Evolutionary conservation across 139 green algal genomes (phyloP).

Genomic region (Auxenochlorella protothecoides): DNA sequence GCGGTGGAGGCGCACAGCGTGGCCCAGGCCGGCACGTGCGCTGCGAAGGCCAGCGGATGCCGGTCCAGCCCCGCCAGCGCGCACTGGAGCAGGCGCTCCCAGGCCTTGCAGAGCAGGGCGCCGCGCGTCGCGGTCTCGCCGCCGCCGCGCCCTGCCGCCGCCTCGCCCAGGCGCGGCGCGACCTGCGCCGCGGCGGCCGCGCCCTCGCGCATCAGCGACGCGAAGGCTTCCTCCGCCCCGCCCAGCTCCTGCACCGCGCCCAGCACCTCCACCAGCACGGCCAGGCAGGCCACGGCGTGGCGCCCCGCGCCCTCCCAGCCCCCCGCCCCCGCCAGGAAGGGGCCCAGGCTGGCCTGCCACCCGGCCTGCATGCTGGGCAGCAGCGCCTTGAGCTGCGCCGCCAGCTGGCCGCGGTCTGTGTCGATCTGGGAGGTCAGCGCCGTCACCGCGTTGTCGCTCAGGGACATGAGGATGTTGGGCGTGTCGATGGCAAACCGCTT

Average conservation of each 20-base stretch:
- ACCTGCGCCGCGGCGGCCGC: not conserved
- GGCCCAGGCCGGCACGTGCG: slow-evolving; percentile 48
- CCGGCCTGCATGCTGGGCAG: slow-evolving; percentile 33
- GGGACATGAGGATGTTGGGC: not conserved
- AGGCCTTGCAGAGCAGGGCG: slow-evolving; percentile 16
- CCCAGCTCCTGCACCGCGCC: slow-evolving; percentile 27
- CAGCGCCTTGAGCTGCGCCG: slow-evolving; percentile 19
- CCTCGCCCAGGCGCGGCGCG: slow-evolving; percentile 1
- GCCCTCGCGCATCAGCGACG: not conserved
- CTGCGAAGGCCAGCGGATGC: slow-evolving; percentile 29
- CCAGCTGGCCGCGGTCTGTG: not conserved
- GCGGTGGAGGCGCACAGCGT: slow-evolving; percentile 39
- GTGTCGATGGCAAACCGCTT: slow-evolving; percentile 66
- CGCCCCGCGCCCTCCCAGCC: slow-evolving; percentile 30
- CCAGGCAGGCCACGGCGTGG: slow-evolving; percentile 29
- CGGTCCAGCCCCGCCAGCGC: slow-evolving; percentile 25
- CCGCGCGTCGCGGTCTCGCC: not conserved
- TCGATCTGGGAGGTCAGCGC: not conserved
- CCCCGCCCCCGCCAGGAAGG: slow-evolving; percentile 1
- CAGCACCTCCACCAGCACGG: slow-evolving; percentile 36
- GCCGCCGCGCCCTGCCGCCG: slow-evolving; percentile 6
- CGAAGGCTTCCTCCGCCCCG: not conserved
- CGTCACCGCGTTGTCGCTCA: slow-evolving; percentile 5
- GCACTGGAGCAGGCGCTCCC: slow-evolving; percentile 32
- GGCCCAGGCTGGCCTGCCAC: slow-evolving; percentile 21